Conservation (phyloP, 2,329 filamentous ascomycete genomes). For the Seiridium cupressi region DNA sequence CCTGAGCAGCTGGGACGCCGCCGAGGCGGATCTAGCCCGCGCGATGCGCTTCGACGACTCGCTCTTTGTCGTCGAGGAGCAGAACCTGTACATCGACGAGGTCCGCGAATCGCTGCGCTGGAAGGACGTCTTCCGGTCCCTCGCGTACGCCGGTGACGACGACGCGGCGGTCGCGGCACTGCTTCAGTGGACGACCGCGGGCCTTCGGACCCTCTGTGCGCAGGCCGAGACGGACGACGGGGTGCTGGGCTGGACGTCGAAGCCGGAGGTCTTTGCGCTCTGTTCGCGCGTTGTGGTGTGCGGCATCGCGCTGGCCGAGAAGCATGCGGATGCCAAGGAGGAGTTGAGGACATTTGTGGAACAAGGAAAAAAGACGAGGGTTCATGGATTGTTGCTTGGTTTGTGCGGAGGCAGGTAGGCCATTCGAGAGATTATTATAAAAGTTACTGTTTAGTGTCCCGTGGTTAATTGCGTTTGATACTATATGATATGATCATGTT, state of each 20-base stretch:
- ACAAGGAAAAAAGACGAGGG: conserved; percentile 12
- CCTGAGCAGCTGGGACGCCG: conserved; percentile 23
- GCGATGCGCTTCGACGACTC: conserved; percentile 58
- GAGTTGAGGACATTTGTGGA: conserved; percentile 22
- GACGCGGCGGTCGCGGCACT: conserved; percentile 23
- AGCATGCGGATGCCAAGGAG: conserved; percentile 11
- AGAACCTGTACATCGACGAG: conserved; percentile 90
- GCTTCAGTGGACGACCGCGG: conserved; percentile 48
- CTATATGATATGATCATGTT: too few relatives aligned
- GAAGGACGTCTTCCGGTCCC: conserved; percentile 46
- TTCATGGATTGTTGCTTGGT: conserved; percentile 24
- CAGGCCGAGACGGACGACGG: conserved; percentile 46
- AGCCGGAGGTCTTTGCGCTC: conserved; percentile 64
- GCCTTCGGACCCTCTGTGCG: conserved; percentile 42
- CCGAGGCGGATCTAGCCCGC: conserved; percentile 36
- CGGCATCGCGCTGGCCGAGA: conserved; percentile 30
- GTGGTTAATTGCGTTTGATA: too few relatives aligned
- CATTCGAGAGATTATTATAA: too few relatives aligned
- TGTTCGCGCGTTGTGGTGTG: conserved; percentile 46
- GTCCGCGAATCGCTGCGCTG: conserved; percentile 72
- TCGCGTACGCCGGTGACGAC: conserved; percentile 14
- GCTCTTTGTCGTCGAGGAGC: conserved; percentile 85
- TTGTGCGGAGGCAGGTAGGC: conserved; percentile 17
- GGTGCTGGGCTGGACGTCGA: conserved; percentile 70
- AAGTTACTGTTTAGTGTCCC: too few relatives aligned